Conservation (phyloP, 1,284 basidiomycete species). For the Moesziomyces parantarcticus region DNA sequence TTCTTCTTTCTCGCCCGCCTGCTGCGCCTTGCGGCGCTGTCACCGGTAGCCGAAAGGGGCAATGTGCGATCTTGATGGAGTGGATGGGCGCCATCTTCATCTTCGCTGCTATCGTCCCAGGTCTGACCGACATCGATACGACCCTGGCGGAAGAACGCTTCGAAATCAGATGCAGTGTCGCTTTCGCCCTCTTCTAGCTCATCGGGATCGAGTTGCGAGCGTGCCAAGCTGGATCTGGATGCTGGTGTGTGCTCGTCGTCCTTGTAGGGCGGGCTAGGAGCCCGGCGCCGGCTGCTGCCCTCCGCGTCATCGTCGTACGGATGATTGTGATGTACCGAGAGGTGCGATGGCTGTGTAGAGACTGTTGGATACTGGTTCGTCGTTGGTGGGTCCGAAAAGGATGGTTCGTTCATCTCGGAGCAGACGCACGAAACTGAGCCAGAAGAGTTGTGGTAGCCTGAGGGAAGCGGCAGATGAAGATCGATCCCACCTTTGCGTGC, state of each 20-base stretch:
- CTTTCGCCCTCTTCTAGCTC: slow-evolving; percentile 50
- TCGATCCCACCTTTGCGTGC: not conserved
- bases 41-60: slow-evolving; percentile 27
- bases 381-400: not conserved
- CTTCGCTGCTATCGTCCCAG: slow-evolving; percentile 56
- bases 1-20: slow-evolving; percentile 3
- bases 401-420: slow-evolving; percentile 6
- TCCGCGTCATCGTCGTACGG: not conserved
- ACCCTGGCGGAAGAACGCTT: slow-evolving; percentile 36
- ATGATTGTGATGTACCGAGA: slow-evolving; percentile 9
- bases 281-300: not conserved
- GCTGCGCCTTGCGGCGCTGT: slow-evolving; percentile 6
- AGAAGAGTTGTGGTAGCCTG: not conserved
- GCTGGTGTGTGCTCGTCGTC: not conserved
- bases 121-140: slow-evolving; percentile 43
- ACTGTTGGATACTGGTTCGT: slow-evolving; percentile 11
- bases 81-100: slow-evolving; percentile 22
- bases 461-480: not conserved
- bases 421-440: not conserved
- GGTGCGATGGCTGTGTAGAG: slow-evolving; percentile 22
- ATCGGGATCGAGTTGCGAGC: slow-evolving; percentile 12
- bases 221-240: slow-evolving; percentile 1
- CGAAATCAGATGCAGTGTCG: slow-evolving; percentile 39
- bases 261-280: not conserved
- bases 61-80: slow-evolving; percentile 27